Evolutionary conservation across 129 eudicot genomes (phyloP), one percentile per base, ranked within the genome.

Genomic region (Glebionis coronaria): DNA sequence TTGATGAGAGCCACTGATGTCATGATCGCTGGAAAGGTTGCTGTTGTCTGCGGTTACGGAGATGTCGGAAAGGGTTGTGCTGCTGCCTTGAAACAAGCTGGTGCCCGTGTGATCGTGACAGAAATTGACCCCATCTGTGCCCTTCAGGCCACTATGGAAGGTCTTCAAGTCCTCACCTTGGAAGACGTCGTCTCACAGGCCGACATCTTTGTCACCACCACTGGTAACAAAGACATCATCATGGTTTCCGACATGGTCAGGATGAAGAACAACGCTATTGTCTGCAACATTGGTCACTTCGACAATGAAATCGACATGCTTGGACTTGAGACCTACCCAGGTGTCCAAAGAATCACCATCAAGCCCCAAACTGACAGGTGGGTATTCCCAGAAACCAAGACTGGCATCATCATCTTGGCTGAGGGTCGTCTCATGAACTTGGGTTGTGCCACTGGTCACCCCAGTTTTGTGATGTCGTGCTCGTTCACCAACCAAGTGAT

Each of bases 201-300:
- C 0, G 97, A 90, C 28, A 90, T 90, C 86, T 87, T 90, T 20
- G 97, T 90, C 72, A 90, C 97, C 81, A 90, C 97, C 79, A 90
- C 97, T 9, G 97, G 97, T 15, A 90, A 90, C 95, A 90, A 90
- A 81, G 97, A 90, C 90, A 90, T 90, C 83, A 90, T 90, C 79
- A 90, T 90, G 97, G 84, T 91, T 28, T 80, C 77, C 72, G 71
- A 91, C 90, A 91, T 91, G 97, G 77, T 50, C 65, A 91, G 87
- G 85, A 91, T 91, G 96, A 88, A 91, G 73, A 91, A 91, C 94
- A 91, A 91, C 31, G 96, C 97, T n/a, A 88, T 88, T n/a, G 97
- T 90, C 19, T 90, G 97, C 95, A 90, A 90, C 88, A 91, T 91
- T 16, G 96, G 97, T 9, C 97, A 91, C 77, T 91, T 91, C 38